A percentile compares a stretch with the other conserved stretches of the same genome.
These are phyloP conservation scores for Anisogramma anomala DNA, from an alignment of 2,329 filamentous ascomycete species.

Conservation along the genomic window DNA sequence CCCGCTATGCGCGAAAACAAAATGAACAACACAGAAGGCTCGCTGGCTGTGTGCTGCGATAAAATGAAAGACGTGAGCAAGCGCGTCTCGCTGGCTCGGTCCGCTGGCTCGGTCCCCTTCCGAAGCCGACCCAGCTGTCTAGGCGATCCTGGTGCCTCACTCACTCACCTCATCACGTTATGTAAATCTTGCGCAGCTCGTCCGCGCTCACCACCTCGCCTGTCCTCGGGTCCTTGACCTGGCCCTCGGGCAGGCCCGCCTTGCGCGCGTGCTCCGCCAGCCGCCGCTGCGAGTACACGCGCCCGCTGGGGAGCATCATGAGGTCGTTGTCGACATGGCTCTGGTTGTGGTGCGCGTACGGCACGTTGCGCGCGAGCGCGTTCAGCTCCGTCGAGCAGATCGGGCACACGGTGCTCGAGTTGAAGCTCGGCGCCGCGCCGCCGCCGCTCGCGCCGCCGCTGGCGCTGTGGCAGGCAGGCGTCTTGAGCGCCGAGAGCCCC, in stretches of 20 bases:
- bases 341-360: slow-evolving; percentile 91
- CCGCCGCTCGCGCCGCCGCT: slow-evolving; percentile 12
- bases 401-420: slow-evolving; percentile 71
- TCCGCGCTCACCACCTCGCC: slow-evolving; percentile 52
- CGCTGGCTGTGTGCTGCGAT: no score
- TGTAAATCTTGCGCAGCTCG: slow-evolving; percentile 77
- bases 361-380: slow-evolving; percentile 74
- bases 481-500: slow-evolving; percentile 89
- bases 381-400: slow-evolving; percentile 96
- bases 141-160: no score
- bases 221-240: slow-evolving; percentile 68
- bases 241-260: slow-evolving; percentile 53
- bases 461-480: slow-evolving; percentile 66
- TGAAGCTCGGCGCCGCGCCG: slow-evolving; percentile 27
- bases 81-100: no score
- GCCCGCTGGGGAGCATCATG: slow-evolving; percentile 73
- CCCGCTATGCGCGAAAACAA: no score
- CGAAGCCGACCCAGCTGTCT: no score
- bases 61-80: no score
- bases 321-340: slow-evolving; percentile 84
- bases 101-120: no score
- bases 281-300: slow-evolving; percentile 68
- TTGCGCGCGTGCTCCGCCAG: slow-evolving; percentile 71
- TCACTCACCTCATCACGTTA: slow-evolving; percentile 51
- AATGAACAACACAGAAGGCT: no score